Percentiles rank a stretch among this genome's conserved stretches.
These are phyloP conservation scores for Fusarium liriodendri DNA, from an alignment of 2,329 filamentous ascomycete species.

Conservation along the genomic window DNA sequence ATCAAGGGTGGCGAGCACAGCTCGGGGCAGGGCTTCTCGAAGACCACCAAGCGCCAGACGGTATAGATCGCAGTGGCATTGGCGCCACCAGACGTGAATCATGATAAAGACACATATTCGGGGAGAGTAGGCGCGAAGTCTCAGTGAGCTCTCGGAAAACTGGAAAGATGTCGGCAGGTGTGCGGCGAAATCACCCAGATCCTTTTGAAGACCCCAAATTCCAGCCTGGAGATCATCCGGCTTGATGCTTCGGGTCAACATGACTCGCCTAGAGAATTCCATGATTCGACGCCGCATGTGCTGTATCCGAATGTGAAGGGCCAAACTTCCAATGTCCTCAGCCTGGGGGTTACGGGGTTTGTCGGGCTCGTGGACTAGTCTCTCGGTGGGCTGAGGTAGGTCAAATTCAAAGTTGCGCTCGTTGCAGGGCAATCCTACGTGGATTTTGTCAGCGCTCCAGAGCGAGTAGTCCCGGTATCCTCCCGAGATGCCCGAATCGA, in stretches of 20 bases:
- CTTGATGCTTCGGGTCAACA: constrained; percentile 52
- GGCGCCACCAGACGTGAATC: constrained; percentile 70
- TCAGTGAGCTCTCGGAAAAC: constrained; percentile 67
- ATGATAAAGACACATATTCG: constrained; percentile 68
- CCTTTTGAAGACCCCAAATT: constrained; percentile 60
- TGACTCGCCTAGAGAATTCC: constrained; percentile 62
- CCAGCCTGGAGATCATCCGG: constrained; percentile 56
- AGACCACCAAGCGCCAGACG: constrained; percentile 64
- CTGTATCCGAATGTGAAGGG: constrained; percentile 66
- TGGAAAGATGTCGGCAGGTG: constrained; percentile 66
- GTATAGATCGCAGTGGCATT: constrained; percentile 69
- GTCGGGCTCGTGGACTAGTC: constrained; percentile 58
- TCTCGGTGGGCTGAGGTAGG: constrained; percentile 65
- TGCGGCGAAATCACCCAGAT: constrained; percentile 64
- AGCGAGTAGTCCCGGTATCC: constrained; percentile 59
- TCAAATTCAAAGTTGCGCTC: constrained; percentile 66
- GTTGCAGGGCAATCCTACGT: constrained; percentile 55
- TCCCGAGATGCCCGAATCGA: constrained; percentile 56
- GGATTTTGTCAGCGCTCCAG: constrained; percentile 55
- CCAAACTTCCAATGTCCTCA: constrained; percentile 66
- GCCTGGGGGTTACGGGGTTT: constrained; percentile 51
- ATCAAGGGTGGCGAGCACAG: constrained; percentile 58
- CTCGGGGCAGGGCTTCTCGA: constrained; percentile 61
- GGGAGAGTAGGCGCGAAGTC: constrained; percentile 67
- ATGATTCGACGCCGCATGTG: constrained; percentile 66